These are phyloP conservation scores for Dendrobium huoshanense DNA, from an alignment of 106 monocot genomes.

Conservation along the genomic window DNA sequence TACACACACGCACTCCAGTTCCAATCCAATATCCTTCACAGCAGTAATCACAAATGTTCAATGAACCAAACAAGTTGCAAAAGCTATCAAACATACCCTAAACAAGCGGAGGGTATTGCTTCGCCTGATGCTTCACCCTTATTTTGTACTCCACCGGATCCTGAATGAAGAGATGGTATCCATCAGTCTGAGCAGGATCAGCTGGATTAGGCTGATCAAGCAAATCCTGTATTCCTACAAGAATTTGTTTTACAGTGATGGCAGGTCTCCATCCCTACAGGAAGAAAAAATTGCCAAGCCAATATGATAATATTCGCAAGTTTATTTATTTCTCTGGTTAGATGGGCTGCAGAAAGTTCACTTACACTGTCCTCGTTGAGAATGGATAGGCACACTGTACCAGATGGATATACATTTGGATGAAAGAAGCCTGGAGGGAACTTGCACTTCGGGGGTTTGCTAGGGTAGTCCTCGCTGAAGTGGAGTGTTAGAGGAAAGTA, in stretches of 20 bases:
- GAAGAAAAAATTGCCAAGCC: not conserved
- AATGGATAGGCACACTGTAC: constrained; percentile 90
- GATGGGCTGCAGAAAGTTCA: not conserved
- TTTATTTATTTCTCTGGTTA: not conserved
- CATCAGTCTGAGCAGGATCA: constrained; percentile 77
- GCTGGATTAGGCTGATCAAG: constrained; percentile 82
- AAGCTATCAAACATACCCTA: constrained; percentile 1
- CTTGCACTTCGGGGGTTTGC: constrained; percentile 88
- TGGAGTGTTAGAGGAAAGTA: constrained; percentile 65
- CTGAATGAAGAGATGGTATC: constrained; percentile 74
- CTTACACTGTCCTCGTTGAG: constrained; percentile 79
- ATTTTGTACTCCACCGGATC: constrained; percentile 50
- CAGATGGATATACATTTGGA: constrained; percentile 87
- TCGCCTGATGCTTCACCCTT: constrained; percentile 55
- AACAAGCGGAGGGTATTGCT: constrained; percentile 48
- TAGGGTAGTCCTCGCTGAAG: constrained; percentile 90
- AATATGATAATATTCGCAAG: too few relatives aligned
- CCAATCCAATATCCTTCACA: too few relatives aligned
- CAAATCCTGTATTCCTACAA: constrained; percentile 88
- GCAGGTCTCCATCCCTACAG: constrained; percentile 87
- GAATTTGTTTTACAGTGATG: constrained; percentile 88
- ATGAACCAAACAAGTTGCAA: not conserved
- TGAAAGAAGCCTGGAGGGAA: constrained; percentile 93
- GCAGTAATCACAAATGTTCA: too few relatives aligned
- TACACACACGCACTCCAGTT: too few relatives aligned